Percentiles rank a stretch among this genome's conserved stretches.
phyloP scores from a whole-genome alignment of 2,329 filamentous ascomycete genomes.

The Hypocrella siamensis region DNA sequence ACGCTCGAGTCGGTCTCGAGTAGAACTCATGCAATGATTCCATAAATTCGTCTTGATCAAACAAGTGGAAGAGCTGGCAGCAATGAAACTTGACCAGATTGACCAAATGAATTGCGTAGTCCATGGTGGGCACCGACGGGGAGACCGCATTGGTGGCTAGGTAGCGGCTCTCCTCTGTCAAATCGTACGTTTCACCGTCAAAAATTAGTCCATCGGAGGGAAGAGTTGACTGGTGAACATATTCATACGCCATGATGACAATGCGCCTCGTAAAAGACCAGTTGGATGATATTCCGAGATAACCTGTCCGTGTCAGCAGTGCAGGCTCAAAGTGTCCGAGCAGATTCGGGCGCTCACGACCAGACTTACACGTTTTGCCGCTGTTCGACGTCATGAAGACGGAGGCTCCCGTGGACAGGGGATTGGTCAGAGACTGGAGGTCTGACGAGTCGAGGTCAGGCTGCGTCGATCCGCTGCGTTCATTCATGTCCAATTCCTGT shows the following conservation, averaged over 20 bases:
- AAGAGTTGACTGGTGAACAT: constrained; percentile 24
- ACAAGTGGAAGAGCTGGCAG: constrained; percentile 35
- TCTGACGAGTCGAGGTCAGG: constrained; percentile 2
- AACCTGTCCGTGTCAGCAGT: constrained; percentile 17
- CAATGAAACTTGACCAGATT: constrained; percentile 42
- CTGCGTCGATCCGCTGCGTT: too few relatives aligned
- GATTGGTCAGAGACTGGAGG: constrained; percentile 20
- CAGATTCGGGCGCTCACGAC: too few relatives aligned
- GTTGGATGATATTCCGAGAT: constrained; percentile 38
- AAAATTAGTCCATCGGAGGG: constrained; percentile 29
- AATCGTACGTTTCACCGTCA: constrained; percentile 33
- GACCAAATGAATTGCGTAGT: constrained; percentile 36
- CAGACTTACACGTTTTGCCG: constrained; percentile 27
- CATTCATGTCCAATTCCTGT: too few relatives aligned
- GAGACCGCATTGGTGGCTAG: neutral
- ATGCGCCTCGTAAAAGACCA: constrained; percentile 37
- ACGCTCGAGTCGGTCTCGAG: constrained; percentile 6
- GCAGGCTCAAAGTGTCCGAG: neutral
- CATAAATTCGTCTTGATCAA: constrained; percentile 37
- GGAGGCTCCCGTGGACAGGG: constrained; percentile 21
- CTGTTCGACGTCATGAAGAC: constrained; percentile 24
- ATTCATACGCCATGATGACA: constrained; percentile 30
- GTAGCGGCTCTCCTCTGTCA: constrained; percentile 12
- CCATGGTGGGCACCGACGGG: constrained; percentile 27
- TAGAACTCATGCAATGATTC: constrained; percentile 13